Conservation (phyloP, 1,284 basidiomycete genomes). For the Hortiboletus rubellus region DNA sequence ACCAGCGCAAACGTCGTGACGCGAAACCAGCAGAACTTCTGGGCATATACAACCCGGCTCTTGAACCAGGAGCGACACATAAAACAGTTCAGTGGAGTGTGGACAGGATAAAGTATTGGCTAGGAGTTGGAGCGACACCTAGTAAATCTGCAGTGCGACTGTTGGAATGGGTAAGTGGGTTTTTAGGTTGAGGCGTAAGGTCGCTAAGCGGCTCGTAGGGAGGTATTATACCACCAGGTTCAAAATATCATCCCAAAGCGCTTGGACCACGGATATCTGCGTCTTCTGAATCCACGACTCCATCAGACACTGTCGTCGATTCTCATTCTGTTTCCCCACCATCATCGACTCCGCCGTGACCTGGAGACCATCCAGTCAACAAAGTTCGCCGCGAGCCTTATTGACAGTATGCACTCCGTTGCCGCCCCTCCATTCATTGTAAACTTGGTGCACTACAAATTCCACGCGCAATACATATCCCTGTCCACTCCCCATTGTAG, state of each 20-base stretch:
- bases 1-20: slow-evolving; percentile 73
- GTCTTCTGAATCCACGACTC: neutral
- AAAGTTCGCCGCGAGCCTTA: neutral
- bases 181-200: neutral
- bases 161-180: slow-evolving; percentile 71
- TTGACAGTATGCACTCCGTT: neutral
- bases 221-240: slow-evolving; percentile 46
- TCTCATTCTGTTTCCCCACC: slow-evolving; percentile 1
- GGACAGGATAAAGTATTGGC: slow-evolving; percentile 88
- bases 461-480: slow-evolving; percentile 1
- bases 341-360: slow-evolving; percentile 13
- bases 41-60: slow-evolving; percentile 82
- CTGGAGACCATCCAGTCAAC: neutral
- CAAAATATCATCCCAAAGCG: slow-evolving; percentile 49
- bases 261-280: slow-evolving; percentile 15
- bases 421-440: neutral
- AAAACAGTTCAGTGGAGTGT: slow-evolving; percentile 91
- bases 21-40: slow-evolving; percentile 91
- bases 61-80: slow-evolving; percentile 39
- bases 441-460: neutral
- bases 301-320: neutral
- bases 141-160: slow-evolving; percentile 77
- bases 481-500: slow-evolving; percentile 9
- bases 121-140: slow-evolving; percentile 82
- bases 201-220: slow-evolving; percentile 44